Percentiles rank a stretch among this genome's conserved stretches.
phyloP scores from a whole-genome alignment of 495 filamentous ascomycete species.

The Podospora bellae-mahoneyi region DNA sequence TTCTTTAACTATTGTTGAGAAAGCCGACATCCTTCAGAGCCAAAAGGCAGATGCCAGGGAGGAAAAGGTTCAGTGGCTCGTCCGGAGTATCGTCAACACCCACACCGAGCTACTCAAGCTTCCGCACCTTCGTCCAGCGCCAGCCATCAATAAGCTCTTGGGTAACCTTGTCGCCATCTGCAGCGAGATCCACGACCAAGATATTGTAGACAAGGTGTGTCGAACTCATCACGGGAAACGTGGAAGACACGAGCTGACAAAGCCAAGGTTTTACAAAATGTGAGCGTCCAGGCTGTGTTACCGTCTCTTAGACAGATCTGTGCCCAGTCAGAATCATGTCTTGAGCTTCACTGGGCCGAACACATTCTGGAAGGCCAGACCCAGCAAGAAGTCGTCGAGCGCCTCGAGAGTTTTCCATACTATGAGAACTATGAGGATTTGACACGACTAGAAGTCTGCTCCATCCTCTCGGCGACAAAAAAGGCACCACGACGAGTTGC shows the following conservation, averaged over 20 bases:
- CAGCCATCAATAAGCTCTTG: slow-evolving; percentile 25
- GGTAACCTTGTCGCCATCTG: slow-evolving; percentile 29
- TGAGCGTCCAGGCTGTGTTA: slow-evolving; percentile 18
- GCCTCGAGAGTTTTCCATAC: slow-evolving; percentile 30
- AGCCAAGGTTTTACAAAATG: slow-evolving; percentile 22
- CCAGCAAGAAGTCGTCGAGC: slow-evolving; percentile 16
- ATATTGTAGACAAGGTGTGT: slow-evolving; percentile 24
- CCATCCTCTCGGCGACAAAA: slow-evolving; percentile 26
- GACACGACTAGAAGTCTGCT: slow-evolving; percentile 30
- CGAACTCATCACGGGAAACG: neutral
- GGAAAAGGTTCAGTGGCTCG: slow-evolving; percentile 17
- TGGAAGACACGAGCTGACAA: neutral
- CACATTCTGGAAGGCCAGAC: slow-evolving; percentile 14
- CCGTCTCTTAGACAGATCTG: slow-evolving; percentile 29
- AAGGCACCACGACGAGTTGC: slow-evolving; percentile 22
- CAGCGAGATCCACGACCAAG: slow-evolving; percentile 26
- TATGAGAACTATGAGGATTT: slow-evolving; percentile 34
- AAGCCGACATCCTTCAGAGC: slow-evolving; percentile 18
- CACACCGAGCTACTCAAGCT: slow-evolving; percentile 25
- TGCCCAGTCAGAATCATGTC: slow-evolving; percentile 26
- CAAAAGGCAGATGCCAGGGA: slow-evolving; percentile 12
- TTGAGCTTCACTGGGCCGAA: slow-evolving; percentile 29
- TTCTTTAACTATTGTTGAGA: slow-evolving; percentile 26
- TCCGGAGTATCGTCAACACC: slow-evolving; percentile 21
- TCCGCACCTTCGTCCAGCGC: slow-evolving; percentile 17